Conservation (phyloP, 148 eudicot genomes). For the Simmondsia chinensis region DNA sequence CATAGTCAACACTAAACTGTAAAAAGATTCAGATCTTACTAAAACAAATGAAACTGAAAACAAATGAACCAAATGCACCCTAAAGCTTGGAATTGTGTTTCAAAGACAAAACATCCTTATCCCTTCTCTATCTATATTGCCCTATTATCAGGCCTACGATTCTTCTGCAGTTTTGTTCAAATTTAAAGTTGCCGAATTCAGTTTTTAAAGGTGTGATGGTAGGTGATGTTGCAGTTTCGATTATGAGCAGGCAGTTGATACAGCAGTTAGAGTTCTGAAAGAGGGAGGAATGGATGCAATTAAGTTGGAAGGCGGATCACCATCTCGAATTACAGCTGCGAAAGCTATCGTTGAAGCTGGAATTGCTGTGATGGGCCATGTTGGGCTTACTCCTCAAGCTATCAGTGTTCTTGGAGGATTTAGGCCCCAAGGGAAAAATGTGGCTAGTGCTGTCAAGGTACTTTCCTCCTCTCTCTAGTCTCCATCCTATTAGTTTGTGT, state of each 20-base stretch:
- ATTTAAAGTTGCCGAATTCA: too few species aligned
- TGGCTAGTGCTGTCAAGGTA: conserved; percentile 86
- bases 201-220: too few species aligned
- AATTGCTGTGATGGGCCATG: conserved; percentile 96
- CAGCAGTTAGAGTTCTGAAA: conserved; percentile 79
- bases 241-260: conserved; percentile 87
- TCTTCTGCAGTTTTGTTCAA: too few species aligned
- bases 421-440: conserved; percentile 87
- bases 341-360: conserved; percentile 94
- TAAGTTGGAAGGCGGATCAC: conserved; percentile 89
- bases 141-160: too few species aligned
- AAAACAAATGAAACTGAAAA: too few species aligned
- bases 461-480: not conserved
- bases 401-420: conserved; percentile 97
- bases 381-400: conserved; percentile 94
- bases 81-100: too few species aligned
- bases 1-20: too few species aligned
- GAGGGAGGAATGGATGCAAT: conserved; percentile 99
- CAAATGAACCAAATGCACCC: too few species aligned
- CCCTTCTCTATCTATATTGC: too few species aligned
- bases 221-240: conserved; percentile 38
- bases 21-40: too few species aligned
- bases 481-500: not conserved
- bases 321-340: conserved; percentile 81
- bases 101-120: too few species aligned